Evolutionary conservation across 345 rosid species (phyloP).

Genomic region (Garcia nutans): DNA sequence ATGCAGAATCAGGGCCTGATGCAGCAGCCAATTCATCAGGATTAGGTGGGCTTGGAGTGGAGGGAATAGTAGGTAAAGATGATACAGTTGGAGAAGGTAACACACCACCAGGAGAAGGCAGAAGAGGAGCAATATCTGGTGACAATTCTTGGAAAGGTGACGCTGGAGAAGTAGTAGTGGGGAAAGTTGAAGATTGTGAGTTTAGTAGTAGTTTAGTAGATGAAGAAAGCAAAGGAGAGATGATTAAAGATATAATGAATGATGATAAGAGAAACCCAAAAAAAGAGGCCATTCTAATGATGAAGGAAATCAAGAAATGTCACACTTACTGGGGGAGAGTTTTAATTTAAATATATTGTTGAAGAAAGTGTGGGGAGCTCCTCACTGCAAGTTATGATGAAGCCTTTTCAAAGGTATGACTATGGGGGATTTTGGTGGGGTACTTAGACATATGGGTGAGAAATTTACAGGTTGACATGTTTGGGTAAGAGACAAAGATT

Average conservation of each 20-base stretch:
- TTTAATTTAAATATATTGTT: conserved; percentile 1
- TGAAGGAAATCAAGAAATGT: conserved; percentile 45
- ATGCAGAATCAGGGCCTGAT: conserved; percentile 44
- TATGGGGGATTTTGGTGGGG: conserved; percentile 22
- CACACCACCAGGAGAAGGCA: conserved; percentile 64
- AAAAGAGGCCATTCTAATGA: conserved; percentile 58
- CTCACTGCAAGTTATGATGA: conserved; percentile 31
- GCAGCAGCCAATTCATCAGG: conserved; percentile 45
- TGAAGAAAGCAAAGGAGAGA: conserved; percentile 36
- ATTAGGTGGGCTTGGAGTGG: conserved; percentile 82
- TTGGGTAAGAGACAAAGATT: conserved; percentile 28
- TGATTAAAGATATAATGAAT: conserved; percentile 31
- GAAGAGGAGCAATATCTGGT: conserved; percentile 74
- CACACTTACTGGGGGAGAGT: conserved; percentile 32
- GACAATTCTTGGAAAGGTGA: conserved; percentile 55
- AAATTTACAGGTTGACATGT: conserved; percentile 43
- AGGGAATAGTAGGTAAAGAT: conserved; percentile 70
- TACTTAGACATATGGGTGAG: conserved; percentile 30
- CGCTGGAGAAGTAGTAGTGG: conserved; percentile 25
- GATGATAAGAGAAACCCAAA: conserved; percentile 36
- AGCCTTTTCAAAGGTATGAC: conserved; percentile 24
- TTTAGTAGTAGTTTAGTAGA: conserved; percentile 18
- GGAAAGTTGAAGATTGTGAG: conserved; percentile 22
- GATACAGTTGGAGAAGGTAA: conserved; percentile 46
- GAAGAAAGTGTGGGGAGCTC: conserved; percentile 22